Base-by-base conservation (phyloP, 441 rosid species). In the Euphorbia celastroides region DNA sequence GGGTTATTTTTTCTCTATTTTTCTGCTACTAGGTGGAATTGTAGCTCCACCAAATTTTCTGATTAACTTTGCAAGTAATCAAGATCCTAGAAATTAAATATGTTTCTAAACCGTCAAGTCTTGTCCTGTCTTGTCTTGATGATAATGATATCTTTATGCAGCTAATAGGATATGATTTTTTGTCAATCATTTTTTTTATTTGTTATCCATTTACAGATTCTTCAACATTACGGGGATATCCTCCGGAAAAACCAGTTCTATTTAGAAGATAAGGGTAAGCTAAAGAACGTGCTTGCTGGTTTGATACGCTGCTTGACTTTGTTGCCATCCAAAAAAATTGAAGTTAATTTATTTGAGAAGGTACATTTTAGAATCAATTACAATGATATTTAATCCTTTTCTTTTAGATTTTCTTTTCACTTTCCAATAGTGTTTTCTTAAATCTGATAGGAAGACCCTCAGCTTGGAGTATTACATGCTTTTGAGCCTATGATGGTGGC, bases 191-290 rank as follows among this genome's bases (percentile, higher is more conserved):
- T 26, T 36, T 69, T 66, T 54, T 72, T 22, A 31, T 32, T 61
- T 62, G 63, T 25, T 41, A 71, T 64, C 60, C 54, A 30, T 60
- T 65, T 56, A 68, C 79, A 94, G 98, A 79, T 94, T 80, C 90
- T 94, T 57, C 88, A 86, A 77, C 87, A 82, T 79, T 94, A 86
- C 79, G 88, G 81, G 57, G 85, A 84, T 77, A 79, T 92, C 63
- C 77, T 92, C 62, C 80, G 72, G 77, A 82, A 82, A 51, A 84
- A 82, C 72, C 94, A 79, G 67, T 86, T 86, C 64, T 77, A 84
- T 75, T 73, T 83, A 65, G 86, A 92, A 80, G 96, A 92, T 60
- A 92, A 80, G 79, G 81, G 81, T 69, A 87, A 87, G 79, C 87
- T 94, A 23, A 89, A 76, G 70, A 84, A 69, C 75, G 85, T 81